Evolutionary conservation across 2,329 filamentous ascomycete species (phyloP), one percentile per base, ranked within the genome.

Genomic region (Ceratocystis smalleyi): DNA sequence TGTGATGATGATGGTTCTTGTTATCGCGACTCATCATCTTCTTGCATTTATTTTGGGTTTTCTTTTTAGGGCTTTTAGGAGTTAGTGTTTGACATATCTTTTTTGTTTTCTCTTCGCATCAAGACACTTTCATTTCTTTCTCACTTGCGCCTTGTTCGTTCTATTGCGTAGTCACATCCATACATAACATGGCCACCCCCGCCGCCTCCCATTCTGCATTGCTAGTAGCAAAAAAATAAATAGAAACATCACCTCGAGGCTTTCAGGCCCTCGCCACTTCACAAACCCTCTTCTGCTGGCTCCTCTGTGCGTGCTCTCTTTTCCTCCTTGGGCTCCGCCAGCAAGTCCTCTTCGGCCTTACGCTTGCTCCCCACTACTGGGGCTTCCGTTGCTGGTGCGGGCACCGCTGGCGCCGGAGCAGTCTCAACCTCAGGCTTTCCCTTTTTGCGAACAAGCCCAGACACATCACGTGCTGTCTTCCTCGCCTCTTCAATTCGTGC

Each of bases 401-500:
- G 7, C 24, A 32, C 45, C 55, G 71, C 67, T 6, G 68, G 69
- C 24, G 72, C 63, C 4, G 66, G 43, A 8, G 67, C 49, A 19
- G 68, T 45, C 17, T 65, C 57, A 4, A 67, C 66, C 2, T 68
- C 54, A 35, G 65, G 68, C 7, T 71, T 69, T 59, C 71, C 73
- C 73, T 83, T 84, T 71, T 86, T 91, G 69, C 86, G 84, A 54
- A 92, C 85, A 57, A 92, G 77, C n/a, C 84, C 81, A 0, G 81
- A 83, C 15, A 95, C 76, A 71, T 94, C 88, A 17, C 81, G 90
- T 5, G 89, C 89, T 6, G 77, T 80, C 75, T 86, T 86, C 70
- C 85, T 88, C 32, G 86, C 88, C 71, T 91, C 86, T 57, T 87
- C 83, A 57, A 89, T 77, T 68, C 83, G 80, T 27, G 83, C 84